Percentiles rank a stretch among this genome's conserved stretches.
Conservation (phyloP, 495 filamentous ascomycete genomes). For the Aspergillus carlsbadensis region DNA sequence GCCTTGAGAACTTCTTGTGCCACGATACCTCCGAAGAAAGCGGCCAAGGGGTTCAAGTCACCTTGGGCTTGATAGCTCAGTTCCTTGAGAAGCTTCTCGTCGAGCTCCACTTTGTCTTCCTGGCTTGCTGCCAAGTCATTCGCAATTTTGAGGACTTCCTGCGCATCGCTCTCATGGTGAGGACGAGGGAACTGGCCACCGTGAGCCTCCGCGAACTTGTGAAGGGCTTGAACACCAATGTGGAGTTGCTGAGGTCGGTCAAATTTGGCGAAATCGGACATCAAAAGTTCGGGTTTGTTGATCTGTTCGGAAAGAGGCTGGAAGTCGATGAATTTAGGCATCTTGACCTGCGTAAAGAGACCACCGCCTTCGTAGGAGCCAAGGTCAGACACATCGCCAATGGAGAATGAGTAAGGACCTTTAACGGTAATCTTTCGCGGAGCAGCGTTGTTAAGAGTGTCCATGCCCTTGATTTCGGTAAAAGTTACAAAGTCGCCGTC, state of each 20-base stretch:
- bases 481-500: conserved; percentile 98
- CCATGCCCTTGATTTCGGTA: conserved; percentile 90
- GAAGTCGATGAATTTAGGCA: conserved; percentile 93
- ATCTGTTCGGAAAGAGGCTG: conserved; percentile 72
- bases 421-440: conserved; percentile 91
- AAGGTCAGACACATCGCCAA: conserved; percentile 86
- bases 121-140: conserved; percentile 61
- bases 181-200: conserved; percentile 71
- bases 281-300: conserved; percentile 81
- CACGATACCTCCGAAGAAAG: conserved; percentile 91
- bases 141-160: conserved; percentile 70
- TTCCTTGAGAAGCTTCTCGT: conserved; percentile 90
- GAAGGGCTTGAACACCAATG: conserved; percentile 87
- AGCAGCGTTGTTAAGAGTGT: conserved; percentile 74
- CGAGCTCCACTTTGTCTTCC: conserved; percentile 77
- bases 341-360: conserved; percentile 92
- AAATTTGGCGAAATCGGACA: conserved; percentile 97
- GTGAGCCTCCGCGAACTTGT: conserved; percentile 73
- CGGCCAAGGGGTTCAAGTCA: conserved; percentile 86
- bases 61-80: conserved; percentile 94
- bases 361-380: conserved; percentile 86
- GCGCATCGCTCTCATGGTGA: conserved; percentile 80
- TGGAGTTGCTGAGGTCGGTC: conserved; percentile 91
- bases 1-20: conserved; percentile 97
- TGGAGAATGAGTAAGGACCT: conserved; percentile 94